A percentile compares a stretch with the other conserved stretches of the same genome.
Conservation (phyloP, 805 yeast genomes). For the Blastobotrys parvus region DNA sequence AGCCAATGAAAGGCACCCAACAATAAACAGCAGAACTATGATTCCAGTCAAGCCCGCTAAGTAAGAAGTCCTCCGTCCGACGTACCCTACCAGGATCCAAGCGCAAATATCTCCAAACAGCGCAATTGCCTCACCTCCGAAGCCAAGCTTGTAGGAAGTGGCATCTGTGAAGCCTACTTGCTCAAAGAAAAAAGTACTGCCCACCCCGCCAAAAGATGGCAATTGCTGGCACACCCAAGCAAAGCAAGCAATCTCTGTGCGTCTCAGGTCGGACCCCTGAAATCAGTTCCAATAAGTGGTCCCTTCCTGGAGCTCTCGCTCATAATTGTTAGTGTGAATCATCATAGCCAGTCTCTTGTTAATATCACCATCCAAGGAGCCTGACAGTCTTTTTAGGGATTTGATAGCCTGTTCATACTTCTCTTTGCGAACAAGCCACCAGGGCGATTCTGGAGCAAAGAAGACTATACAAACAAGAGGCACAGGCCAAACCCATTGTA, state of each 20-base stretch:
- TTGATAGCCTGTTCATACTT: slow-evolving; percentile 36
- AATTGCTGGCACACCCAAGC: slow-evolving; percentile 38
- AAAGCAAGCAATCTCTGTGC: slow-evolving; percentile 42
- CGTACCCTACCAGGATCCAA: slow-evolving; percentile 7
- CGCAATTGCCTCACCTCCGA: slow-evolving; percentile 37
- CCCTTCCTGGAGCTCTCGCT: slow-evolving; percentile 12
- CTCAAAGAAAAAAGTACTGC: slow-evolving; percentile 25
- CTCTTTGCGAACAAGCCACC: slow-evolving; percentile 43
- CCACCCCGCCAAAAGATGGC: slow-evolving; percentile 27
- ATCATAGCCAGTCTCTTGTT: slow-evolving; percentile 38
- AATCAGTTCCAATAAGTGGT: slow-evolving; percentile 35
- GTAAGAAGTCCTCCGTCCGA: slow-evolving; percentile 13
- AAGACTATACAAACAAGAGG: slow-evolving; percentile 31
- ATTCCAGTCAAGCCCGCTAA: slow-evolving; percentile 8
- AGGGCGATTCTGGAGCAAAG: slow-evolving; percentile 50
- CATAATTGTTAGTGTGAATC: slow-evolving; percentile 35
- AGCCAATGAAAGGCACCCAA: slow-evolving; percentile 11
- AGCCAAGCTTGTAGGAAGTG: slow-evolving; percentile 38
- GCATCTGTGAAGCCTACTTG: slow-evolving; percentile 16
- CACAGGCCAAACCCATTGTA: slow-evolving; percentile 54
- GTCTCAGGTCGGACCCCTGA: slow-evolving; percentile 37
- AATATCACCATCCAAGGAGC: slow-evolving; percentile 30
- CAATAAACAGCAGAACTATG: slow-evolving; percentile 6
- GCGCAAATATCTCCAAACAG: slow-evolving; percentile 24
- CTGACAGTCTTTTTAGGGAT: slow-evolving; percentile 33